These are phyloP conservation scores for Debaryomyces udenii DNA, from an alignment of 1,139 yeast species.

Conservation along the genomic window DNA sequence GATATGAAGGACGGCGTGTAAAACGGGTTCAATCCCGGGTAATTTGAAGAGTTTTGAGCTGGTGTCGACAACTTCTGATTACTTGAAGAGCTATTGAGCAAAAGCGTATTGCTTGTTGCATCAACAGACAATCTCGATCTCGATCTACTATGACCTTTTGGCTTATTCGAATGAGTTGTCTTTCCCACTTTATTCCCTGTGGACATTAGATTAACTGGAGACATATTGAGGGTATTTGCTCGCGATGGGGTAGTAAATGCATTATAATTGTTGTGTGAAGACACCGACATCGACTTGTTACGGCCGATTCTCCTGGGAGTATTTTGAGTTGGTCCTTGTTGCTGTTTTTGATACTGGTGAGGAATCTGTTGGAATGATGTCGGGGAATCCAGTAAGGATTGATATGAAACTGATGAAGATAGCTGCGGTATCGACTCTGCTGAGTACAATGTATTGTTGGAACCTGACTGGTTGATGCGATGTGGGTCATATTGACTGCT, in stretches of 20 bases:
- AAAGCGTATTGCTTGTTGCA: constrained; percentile 19
- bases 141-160: constrained; percentile 44
- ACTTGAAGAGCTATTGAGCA: constrained; percentile 13
- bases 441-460: constrained; percentile 5
- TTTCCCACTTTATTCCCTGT: constrained; percentile 30
- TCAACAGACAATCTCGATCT: constrained; percentile 45
- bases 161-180: constrained; percentile 32
- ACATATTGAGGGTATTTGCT: constrained; percentile 18
- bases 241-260: constrained; percentile 36
- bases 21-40: constrained; percentile 42
- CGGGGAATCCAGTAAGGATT: constrained; percentile 40
- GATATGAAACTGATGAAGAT: constrained; percentile 38
- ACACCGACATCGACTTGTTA: constrained; percentile 36
- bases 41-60: constrained; percentile 17
- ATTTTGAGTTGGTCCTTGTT: constrained; percentile 20
- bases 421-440: constrained; percentile 44
- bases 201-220: constrained; percentile 28
- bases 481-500: constrained; percentile 1
- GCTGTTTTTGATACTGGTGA: constrained; percentile 19
- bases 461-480: constrained; percentile 3
- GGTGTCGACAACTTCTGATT: constrained; percentile 19
- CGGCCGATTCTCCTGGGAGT: constrained; percentile 37
- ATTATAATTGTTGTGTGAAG: constrained; percentile 25
- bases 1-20: constrained; percentile 48
- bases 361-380: constrained; percentile 22